phyloP scores from a whole-genome alignment of 768 basidiomycete species.

The Jaapia argillacea region DNA sequence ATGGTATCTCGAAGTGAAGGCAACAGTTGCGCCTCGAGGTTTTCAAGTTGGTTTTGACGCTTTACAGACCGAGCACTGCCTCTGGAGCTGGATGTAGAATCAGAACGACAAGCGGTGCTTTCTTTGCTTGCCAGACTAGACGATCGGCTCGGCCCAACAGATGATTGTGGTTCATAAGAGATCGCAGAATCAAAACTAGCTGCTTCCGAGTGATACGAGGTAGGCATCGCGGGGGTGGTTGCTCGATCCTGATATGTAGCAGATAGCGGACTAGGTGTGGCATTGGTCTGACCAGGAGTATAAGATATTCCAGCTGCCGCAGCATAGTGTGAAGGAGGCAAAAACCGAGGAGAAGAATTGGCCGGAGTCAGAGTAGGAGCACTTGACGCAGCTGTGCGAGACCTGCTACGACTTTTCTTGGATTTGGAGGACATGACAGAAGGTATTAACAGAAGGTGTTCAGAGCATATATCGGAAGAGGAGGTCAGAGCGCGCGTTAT shows the following conservation, averaged over 20 bases:
- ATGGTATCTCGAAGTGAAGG: slow-evolving; percentile 68
- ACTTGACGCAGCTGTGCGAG: too few species aligned
- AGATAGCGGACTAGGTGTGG: too few species aligned
- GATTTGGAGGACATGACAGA: too few species aligned
- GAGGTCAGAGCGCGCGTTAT: too few species aligned
- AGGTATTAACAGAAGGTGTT: too few species aligned
- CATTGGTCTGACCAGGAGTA: too few species aligned
- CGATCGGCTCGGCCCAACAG: background rate
- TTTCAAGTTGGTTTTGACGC: slow-evolving; percentile 33
- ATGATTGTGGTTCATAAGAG: background rate
- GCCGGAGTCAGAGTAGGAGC: too few species aligned
- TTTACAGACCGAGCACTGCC: slow-evolving; percentile 1
- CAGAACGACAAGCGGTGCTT: background rate
- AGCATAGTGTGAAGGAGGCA: slow-evolving; percentile 26
- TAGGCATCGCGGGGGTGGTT: background rate
- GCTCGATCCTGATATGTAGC: too few species aligned
- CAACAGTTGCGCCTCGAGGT: slow-evolving; percentile 53
- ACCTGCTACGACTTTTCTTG: too few species aligned
- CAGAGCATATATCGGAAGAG: too few species aligned
- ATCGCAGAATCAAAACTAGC: background rate
- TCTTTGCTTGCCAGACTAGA: slow-evolving; percentile 1
- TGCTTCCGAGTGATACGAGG: background rate
- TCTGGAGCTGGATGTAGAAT: background rate
- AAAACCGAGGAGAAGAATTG: too few species aligned
- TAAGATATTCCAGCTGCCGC: too few species aligned